A percentile compares a stretch with the other conserved stretches of the same genome.
Evolutionary conservation across 306 rosid genomes (phyloP).

Genomic region (Vachellia collinsii): DNA sequence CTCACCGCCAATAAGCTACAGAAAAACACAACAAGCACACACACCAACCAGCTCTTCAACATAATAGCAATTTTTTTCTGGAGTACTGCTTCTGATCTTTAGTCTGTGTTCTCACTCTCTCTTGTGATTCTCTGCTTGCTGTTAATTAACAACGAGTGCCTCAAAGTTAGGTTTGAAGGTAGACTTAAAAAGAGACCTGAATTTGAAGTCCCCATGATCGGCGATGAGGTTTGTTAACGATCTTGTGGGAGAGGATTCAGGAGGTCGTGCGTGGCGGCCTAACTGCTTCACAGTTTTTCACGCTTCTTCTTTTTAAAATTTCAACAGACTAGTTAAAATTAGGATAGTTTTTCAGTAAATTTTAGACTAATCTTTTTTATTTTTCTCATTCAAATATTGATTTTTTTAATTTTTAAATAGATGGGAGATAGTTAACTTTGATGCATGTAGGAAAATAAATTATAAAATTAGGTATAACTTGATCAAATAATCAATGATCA

Average conservation of each 20-base stretch:
- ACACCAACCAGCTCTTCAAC: conserved; percentile 34
- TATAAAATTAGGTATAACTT: not conserved
- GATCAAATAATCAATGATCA: not conserved
- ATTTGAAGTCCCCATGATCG: conserved; percentile 4
- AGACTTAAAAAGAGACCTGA: conserved; percentile 41
- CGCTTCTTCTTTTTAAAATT: not conserved
- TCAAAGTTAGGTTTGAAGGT: not conserved
- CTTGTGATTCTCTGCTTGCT: not conserved
- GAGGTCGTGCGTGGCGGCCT: conserved; percentile 37
- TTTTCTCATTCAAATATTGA: too few species aligned
- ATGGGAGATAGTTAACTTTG: not conserved
- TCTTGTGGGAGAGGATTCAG: conserved; percentile 45
- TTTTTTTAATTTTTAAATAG: not conserved
- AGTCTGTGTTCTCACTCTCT: not conserved
- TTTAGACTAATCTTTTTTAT: not conserved
- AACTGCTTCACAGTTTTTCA: conserved; percentile 26
- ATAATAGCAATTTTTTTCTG: conserved; percentile 34
- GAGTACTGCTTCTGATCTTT: not conserved
- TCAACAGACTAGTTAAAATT: too few species aligned
- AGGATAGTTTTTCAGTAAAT: too few species aligned
- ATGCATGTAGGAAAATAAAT: not conserved
- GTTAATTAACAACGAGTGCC: not conserved
- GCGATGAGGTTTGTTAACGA: conserved; percentile 42
- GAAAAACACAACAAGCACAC: conserved; percentile 38
- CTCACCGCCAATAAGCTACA: conserved; percentile 34